Evolutionary conservation across 2,329 filamentous ascomycete species (phyloP), one percentile per base, ranked within the genome.

Genomic region (Cercospora sesami): DNA sequence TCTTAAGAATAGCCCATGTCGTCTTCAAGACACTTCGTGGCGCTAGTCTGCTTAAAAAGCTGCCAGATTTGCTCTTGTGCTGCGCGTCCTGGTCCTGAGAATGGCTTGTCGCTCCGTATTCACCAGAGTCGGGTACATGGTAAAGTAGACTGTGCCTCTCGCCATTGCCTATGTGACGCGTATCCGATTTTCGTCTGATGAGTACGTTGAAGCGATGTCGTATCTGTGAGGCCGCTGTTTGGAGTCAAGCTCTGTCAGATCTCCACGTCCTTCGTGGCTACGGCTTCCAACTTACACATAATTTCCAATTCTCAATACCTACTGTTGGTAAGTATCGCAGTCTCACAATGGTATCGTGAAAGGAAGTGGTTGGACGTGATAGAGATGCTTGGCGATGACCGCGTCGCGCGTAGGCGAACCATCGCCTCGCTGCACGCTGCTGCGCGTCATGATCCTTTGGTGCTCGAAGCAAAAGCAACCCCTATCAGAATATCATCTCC

Each of bases 1-100:
- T 84, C 45, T 75, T 73, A 36, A 85, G 77, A 5, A 71, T 68
- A 4, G 66, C 64, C 68, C 68, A 68, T 0, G 64, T 36, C 3
- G 69, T 71, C 6, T 14, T 60, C 5, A 66, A 16, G 1, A 69
- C 18, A 23, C 58, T 33, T 28, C 45, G 58, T n/a, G 69, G 69
- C 21, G 42, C 36, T 18, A 68, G 33, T 36, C 28, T 59, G 31
- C 42, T 60, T 30, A 42, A 26, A 16, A 64, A 68, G 62, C 57
- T 48, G 39, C 53, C 62, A 28, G 55, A 60, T 12, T 39, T 21
- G 36, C 28, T 28, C 5, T 21, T 33, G 16, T 62, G 58, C 12
- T 48, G 57, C 14, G 28, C 23, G 21, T n/a, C 33, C 7, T 31
- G 63, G 4, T n/a, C 3, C 23, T 28, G 45, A 4, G 48, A 57